phyloP scores from a whole-genome alignment of 2,329 filamentous ascomycete species.

The Fonsecaea multimorphosa region DNA sequence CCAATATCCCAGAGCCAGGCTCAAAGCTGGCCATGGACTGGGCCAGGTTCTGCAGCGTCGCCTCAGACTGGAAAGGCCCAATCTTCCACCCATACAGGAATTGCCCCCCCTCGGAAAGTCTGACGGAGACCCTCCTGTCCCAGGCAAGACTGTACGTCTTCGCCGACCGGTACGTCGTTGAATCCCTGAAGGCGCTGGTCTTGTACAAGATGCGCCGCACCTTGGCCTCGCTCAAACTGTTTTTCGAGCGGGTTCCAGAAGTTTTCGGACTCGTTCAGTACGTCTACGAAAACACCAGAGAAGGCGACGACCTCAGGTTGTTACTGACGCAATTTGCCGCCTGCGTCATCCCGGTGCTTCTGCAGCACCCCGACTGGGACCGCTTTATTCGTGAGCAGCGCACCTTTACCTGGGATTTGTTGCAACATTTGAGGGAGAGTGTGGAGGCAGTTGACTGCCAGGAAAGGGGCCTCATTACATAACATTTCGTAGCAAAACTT shows the following conservation, averaged over 20 bases:
- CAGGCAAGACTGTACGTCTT: conserved; percentile 51
- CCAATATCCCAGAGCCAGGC: not conserved
- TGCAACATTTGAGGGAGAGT: conserved; percentile 9
- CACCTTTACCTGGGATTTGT: conserved; percentile 8
- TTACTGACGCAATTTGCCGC: conserved; percentile 37
- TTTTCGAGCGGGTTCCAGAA: conserved; percentile 39
- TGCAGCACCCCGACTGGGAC: conserved; percentile 9
- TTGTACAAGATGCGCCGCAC: conserved; percentile 45
- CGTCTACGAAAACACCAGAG: conserved; percentile 45
- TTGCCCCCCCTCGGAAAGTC: conserved; percentile 5
- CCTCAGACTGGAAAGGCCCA: not conserved
- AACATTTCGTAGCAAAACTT: too few relatives aligned
- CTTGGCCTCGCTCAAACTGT: conserved; percentile 43
- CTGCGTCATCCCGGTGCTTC: conserved; percentile 25
- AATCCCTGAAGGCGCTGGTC: conserved; percentile 42
- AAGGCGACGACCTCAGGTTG: conserved; percentile 11
- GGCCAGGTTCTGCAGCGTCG: not conserved
- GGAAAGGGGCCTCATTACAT: not conserved
- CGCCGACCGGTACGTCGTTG: conserved; percentile 50
- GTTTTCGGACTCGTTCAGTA: conserved; percentile 46
- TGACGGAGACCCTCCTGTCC: conserved; percentile 41
- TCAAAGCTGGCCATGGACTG: conserved; percentile 15
- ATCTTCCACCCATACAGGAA: conserved; percentile 13
- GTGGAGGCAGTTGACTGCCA: not conserved
- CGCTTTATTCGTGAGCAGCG: conserved; percentile 6